Percentiles rank a stretch among this genome's conserved stretches.
Evolutionary conservation across 306 rosid genomes (phyloP).

Genomic region (Sechiopsis laciniata): DNA sequence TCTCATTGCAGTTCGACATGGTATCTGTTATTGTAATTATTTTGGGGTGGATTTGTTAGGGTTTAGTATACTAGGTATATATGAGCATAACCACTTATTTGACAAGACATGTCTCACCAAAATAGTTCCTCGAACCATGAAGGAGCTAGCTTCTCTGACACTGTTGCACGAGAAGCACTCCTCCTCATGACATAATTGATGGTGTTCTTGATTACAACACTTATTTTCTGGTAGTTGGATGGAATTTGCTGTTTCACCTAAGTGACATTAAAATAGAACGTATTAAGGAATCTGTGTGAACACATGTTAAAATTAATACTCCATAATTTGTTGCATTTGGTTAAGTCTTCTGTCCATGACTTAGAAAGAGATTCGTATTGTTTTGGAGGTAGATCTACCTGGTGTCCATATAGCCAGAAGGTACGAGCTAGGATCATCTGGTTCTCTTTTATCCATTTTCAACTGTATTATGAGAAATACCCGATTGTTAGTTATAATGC

Average conservation of each 20-base stretch:
- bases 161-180: conserved; percentile 88
- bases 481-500: not conserved
- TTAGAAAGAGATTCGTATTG: not conserved
- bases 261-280: conserved; percentile 24
- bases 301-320: conserved; percentile 20
- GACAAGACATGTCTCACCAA: conserved; percentile 44
- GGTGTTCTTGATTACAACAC: conserved; percentile 55
- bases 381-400: conserved; percentile 45
- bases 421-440: conserved; percentile 89
- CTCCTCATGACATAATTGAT: conserved; percentile 57
- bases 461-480: conserved; percentile 28
- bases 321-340: not conserved
- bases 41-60: not conserved
- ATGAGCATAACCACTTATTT: not conserved
- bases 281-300: conserved; percentile 27
- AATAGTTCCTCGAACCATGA: conserved; percentile 76
- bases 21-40: conserved; percentile 44
- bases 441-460: conserved; percentile 73
- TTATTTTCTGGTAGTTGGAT: conserved; percentile 69
- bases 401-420: conserved; percentile 99
- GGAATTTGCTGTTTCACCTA: conserved; percentile 92
- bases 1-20: conserved; percentile 88
- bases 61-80: not conserved
- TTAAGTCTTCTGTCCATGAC: not conserved
- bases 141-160: conserved; percentile 65